Evolutionary conservation across 2,329 filamentous ascomycete species (phyloP).

Genomic region (Ceratocystis alfenasii): DNA sequence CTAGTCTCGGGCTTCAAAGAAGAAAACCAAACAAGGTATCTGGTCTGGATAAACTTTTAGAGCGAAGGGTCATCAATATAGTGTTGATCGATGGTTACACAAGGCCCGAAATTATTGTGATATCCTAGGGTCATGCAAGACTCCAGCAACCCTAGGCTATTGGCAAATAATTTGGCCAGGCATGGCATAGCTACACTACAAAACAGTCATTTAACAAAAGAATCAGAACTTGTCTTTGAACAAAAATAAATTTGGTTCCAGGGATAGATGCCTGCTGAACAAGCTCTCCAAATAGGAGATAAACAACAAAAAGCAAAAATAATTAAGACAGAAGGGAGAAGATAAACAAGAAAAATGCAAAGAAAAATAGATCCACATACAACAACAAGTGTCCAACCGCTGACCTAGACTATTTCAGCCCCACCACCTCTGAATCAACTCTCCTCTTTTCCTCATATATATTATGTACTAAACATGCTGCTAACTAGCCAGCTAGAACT

Average conservation of each 20-base stretch:
- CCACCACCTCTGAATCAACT: background rate
- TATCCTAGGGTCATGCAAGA: no score
- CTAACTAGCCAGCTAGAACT: constrained; percentile 20
- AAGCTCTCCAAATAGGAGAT: background rate
- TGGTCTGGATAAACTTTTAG: no score
- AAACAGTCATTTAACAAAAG: background rate
- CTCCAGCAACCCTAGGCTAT: no score
- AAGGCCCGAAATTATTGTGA: background rate
- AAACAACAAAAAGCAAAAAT: background rate
- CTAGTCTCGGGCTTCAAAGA: constrained; percentile 40
- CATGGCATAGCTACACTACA: background rate
- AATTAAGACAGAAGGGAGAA: background rate
- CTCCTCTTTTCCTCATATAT: background rate
- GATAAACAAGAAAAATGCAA: constrained; percentile 6
- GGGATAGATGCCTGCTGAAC: background rate
- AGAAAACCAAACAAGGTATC: constrained; percentile 29
- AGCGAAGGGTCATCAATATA: no score
- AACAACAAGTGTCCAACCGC: no score
- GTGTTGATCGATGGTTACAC: background rate
- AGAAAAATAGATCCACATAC: background rate
- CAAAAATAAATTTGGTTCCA: background rate
- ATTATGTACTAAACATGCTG: no score
- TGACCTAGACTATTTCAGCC: no score
- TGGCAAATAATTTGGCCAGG: background rate
- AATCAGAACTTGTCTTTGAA: background rate